Evolutionary conservation across 2,329 filamentous ascomycete species (phyloP).

Genomic region (Rasamsonia emersonii): DNA sequence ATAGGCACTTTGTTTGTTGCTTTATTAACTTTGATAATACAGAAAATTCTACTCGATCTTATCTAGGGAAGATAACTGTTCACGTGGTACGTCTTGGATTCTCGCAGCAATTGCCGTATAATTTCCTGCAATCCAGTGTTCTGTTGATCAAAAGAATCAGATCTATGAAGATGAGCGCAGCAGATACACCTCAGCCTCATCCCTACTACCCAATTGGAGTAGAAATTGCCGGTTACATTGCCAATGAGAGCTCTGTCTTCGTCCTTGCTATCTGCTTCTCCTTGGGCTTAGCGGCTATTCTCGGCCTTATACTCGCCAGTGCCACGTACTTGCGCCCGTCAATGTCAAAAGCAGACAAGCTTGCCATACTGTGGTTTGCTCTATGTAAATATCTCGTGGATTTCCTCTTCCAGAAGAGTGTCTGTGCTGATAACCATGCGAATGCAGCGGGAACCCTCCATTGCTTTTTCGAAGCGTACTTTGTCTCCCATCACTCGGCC

Average conservation of each 20-base stretch:
- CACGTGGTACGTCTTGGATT: too few species aligned
- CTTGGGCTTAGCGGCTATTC: constrained; percentile 47
- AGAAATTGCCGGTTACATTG: constrained; percentile 53
- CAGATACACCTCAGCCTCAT: constrained; percentile 33
- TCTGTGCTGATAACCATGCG: too few species aligned
- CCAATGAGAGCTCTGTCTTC: constrained; percentile 55
- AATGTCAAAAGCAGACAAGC: constrained; percentile 46
- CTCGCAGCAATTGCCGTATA: too few species aligned
- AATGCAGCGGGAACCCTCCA: constrained; percentile 49
- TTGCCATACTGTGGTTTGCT: constrained; percentile 65
- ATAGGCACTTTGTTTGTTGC: too few species aligned
- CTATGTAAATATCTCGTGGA: constrained; percentile 49
- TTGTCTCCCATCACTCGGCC: constrained; percentile 57
- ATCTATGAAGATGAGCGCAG: constrained; percentile 8
- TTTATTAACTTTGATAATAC: too few species aligned
- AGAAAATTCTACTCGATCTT: too few species aligned
- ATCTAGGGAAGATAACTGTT: too few species aligned
- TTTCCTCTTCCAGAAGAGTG: too few species aligned
- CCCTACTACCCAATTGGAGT: constrained; percentile 64
- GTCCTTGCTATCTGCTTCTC: constrained; percentile 54
- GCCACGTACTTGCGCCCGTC: constrained; percentile 46
- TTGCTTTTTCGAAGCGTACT: constrained; percentile 79
- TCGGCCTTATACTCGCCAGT: constrained; percentile 48
- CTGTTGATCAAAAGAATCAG: background rate
- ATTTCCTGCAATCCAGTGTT: too few species aligned